Evolutionary conservation across 371 early-diverging fungal species (phyloP).

Genomic region (Saksenaea oblongispora): DNA sequence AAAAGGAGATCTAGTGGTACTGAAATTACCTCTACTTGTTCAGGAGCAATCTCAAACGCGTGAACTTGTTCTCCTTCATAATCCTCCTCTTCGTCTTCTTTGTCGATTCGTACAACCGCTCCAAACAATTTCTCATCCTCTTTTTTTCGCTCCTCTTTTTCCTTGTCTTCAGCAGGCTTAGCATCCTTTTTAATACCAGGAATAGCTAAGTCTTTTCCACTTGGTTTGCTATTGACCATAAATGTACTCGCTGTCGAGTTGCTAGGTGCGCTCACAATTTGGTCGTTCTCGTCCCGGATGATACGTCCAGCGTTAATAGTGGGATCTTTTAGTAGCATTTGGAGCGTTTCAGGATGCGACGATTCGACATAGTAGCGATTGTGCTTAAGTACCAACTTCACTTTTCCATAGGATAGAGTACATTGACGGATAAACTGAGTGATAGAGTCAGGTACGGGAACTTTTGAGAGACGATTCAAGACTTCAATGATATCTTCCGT

Average conservation of each 20-base stretch:
- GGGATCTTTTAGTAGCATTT: constrained; percentile 82
- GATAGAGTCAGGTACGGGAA: constrained; percentile 85
- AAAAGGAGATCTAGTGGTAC: not conserved
- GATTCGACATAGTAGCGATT: constrained; percentile 96
- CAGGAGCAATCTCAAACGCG: constrained; percentile 86
- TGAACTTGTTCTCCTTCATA: constrained; percentile 74
- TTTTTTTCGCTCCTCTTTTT: constrained; percentile 34
- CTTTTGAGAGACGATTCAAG: constrained; percentile 89
- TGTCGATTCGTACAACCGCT: constrained; percentile 60
- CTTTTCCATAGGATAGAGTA: constrained; percentile 96
- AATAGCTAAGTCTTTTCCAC: constrained; percentile 62
- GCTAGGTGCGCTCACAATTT: constrained; percentile 31
- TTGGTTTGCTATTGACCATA: constrained; percentile 49
- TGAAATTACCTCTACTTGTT: constrained; percentile 71
- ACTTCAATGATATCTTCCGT: constrained; percentile 96
- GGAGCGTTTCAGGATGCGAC: constrained; percentile 83
- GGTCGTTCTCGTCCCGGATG: constrained; percentile 47
- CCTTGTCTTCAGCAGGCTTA: constrained; percentile 17
- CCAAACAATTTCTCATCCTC: constrained; percentile 59
- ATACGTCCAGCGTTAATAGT: constrained; percentile 76
- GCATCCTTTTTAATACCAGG: constrained; percentile 52
- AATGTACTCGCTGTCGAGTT: constrained; percentile 21
- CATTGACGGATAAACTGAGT: constrained; percentile 87
- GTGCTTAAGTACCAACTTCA: constrained; percentile 96
- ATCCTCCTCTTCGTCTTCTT: constrained; percentile 74